Conservation (phyloP, 148 eudicot species). For the Amaranthus cruentus region DNA sequence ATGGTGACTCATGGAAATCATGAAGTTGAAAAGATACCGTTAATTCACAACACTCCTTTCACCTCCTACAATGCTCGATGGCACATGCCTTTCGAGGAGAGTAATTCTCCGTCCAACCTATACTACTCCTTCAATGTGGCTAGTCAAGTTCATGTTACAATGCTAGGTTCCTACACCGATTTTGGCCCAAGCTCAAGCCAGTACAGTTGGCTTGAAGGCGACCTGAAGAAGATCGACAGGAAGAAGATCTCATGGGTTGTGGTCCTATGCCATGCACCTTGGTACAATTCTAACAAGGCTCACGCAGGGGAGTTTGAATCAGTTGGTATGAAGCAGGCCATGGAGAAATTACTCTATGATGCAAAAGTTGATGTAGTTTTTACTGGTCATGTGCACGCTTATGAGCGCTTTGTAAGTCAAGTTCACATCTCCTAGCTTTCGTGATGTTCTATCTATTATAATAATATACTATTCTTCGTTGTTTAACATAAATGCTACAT, state of each 20-base stretch:
- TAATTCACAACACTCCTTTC: slow-evolving; percentile 35
- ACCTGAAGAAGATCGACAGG: slow-evolving; percentile 48
- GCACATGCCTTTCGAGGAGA: slow-evolving; percentile 67
- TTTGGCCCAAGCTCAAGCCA: slow-evolving; percentile 49
- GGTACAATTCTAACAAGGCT: slow-evolving; percentile 66
- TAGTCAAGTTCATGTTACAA: slow-evolving; percentile 54
- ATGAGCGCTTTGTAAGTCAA: slow-evolving; percentile 79
- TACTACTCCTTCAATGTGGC: slow-evolving; percentile 72
- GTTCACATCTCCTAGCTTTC: not conserved
- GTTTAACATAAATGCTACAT: no score
- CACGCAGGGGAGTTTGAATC: slow-evolving; percentile 61
- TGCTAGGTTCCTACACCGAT: slow-evolving; percentile 72
- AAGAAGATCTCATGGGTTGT: slow-evolving; percentile 65
- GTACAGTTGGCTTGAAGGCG: slow-evolving; percentile 52
- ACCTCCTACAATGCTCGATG: slow-evolving; percentile 71
- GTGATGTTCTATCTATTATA: not conserved
- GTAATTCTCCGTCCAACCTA: slow-evolving; percentile 56
- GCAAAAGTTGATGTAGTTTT: slow-evolving; percentile 60
- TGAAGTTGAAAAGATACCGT: slow-evolving; percentile 47
- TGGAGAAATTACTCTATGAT: slow-evolving; percentile 53
- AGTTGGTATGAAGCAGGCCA: slow-evolving; percentile 43
- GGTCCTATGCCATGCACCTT: slow-evolving; percentile 62
- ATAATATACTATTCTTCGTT: not conserved
- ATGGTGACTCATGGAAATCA: slow-evolving; percentile 88
- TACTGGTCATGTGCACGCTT: slow-evolving; percentile 82